Percentiles rank a stretch among this genome's conserved stretches.
Conservation (phyloP, 2,329 filamentous ascomycete species). For the Pezicula rhizophila region DNA sequence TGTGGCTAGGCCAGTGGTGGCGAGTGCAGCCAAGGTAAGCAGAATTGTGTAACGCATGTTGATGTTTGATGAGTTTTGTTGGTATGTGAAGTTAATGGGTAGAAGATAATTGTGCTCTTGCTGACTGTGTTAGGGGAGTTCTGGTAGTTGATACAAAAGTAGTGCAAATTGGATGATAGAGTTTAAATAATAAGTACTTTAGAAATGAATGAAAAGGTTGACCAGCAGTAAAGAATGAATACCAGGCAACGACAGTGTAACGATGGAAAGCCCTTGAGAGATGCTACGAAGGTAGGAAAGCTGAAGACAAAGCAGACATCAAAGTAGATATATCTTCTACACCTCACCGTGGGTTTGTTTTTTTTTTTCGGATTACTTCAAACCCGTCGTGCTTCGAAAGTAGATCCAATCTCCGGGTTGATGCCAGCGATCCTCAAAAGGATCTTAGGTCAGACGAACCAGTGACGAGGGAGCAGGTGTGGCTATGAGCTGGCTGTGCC, state of each 20-base stretch:
- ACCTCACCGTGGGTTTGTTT: no score
- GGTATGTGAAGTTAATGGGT: no score
- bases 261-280: neutral
- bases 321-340: neutral
- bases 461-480: neutral
- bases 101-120: no score
- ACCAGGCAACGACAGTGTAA: neutral
- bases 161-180: neutral
- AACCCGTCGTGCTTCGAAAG: no score
- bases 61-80: neutral
- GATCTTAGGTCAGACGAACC: neutral
- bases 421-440: no score
- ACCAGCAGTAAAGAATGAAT: constrained; percentile 1
- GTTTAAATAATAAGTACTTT: neutral
- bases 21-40: neutral
- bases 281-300: neutral
- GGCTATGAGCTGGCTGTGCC: neutral
- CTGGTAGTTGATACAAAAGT: neutral
- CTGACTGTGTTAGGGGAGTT: no score
- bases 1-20: neutral
- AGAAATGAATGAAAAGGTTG: neutral
- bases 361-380: no score
- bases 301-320: neutral
- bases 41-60: constrained; percentile 1
- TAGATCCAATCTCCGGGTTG: no score